Percentiles rank a stretch among this genome's conserved stretches.
phyloP scores from a whole-genome alignment of 2,329 filamentous ascomycete genomes.

The Colletotrichum kahawae region DNA sequence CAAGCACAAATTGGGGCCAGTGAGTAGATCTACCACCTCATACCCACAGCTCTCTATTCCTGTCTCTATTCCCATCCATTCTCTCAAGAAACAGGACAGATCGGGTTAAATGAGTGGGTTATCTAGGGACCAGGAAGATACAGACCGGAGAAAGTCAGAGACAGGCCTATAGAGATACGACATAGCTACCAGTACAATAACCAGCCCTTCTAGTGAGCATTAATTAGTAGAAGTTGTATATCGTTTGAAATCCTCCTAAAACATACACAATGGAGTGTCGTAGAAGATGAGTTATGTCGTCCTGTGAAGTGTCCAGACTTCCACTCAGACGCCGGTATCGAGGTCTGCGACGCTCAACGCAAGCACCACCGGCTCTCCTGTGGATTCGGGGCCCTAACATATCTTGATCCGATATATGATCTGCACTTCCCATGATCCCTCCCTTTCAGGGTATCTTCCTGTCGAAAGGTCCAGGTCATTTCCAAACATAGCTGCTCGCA shows the following conservation, averaged over 20 bases:
- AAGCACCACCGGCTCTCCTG: not conserved
- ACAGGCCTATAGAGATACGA: not conserved
- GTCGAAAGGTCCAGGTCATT: not conserved
- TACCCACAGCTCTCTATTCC: not conserved
- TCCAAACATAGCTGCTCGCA: not conserved
- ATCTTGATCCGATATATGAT: too few relatives aligned
- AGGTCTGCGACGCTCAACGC: not conserved
- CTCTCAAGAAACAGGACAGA: not conserved
- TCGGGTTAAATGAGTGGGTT: not conserved
- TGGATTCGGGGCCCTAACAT: not conserved
- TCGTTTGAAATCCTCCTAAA: not conserved
- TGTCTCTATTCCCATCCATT: rapidly evolving
- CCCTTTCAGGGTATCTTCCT: too few relatives aligned
- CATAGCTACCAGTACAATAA: rapidly evolving
- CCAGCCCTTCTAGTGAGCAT: not conserved
- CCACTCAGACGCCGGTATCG: not conserved
- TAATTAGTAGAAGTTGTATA: not conserved
- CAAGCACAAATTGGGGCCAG: not conserved
- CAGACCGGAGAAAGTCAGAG: not conserved
- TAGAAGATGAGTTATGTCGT: not conserved
- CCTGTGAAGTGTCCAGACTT: not conserved
- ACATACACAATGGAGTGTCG: not conserved
- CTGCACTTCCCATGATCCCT: too few relatives aligned
- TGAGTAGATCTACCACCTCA: not conserved
- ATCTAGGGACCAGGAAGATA: not conserved